Percentiles rank a stretch among this genome's conserved stretches.
phyloP scores from a whole-genome alignment of 306 rosid species.

The Cucurbita moschata region DNA sequence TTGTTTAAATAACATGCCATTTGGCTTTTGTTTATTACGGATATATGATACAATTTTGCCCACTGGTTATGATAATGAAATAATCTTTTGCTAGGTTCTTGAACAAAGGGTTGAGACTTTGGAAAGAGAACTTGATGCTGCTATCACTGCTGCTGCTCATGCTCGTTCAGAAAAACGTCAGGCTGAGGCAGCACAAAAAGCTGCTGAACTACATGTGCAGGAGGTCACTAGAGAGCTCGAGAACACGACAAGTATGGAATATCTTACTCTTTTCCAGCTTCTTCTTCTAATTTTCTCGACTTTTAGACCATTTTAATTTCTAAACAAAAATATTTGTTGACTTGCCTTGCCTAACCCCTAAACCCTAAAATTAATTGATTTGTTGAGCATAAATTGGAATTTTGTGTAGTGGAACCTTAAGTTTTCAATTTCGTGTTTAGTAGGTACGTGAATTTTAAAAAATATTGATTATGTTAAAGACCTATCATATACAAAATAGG shows the following conservation, averaged over 20 bases:
- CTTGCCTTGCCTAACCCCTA: too few species aligned
- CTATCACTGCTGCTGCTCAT: constrained; percentile 72
- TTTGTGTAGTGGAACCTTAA: too few species aligned
- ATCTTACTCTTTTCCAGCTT: neutral
- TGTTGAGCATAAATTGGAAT: too few species aligned
- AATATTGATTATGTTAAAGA: too few species aligned
- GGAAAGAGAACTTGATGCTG: constrained; percentile 90
- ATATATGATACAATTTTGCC: neutral
- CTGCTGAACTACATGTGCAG: constrained; percentile 65
- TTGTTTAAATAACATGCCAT: neutral
- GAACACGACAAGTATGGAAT: constrained; percentile 73
- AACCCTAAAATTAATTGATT: too few species aligned
- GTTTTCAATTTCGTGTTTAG: too few species aligned
- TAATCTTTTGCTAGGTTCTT: constrained; percentile 31
- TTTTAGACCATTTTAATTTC: neutral
- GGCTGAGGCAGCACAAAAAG: constrained; percentile 73
- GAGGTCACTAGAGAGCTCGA: constrained; percentile 79
- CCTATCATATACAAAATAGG: too few species aligned
- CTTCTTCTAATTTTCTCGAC: neutral
- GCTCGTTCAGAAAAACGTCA: constrained; percentile 84
- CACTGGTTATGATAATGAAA: neutral
- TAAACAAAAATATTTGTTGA: neutral
- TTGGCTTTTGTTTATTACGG: neutral
- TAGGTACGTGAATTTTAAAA: too few species aligned
- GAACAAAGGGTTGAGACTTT: constrained; percentile 71